These are phyloP conservation scores for Vitis hybrid DNA, from an alignment of 177 flowering plant genomes.

Conservation along the genomic window DNA sequence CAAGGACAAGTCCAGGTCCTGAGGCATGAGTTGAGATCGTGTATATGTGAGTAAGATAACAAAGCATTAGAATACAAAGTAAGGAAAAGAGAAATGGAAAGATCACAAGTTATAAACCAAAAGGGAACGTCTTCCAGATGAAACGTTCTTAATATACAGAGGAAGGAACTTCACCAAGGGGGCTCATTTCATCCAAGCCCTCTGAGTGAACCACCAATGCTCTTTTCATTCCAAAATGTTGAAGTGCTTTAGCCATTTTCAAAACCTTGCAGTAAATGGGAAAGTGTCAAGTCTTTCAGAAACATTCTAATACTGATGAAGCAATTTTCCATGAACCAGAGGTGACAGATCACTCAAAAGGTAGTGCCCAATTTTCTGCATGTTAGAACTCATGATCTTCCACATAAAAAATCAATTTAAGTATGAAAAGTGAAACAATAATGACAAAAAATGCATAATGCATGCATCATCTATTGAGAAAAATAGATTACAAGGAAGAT, in stretches of 20 bases:
- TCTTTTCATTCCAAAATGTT: constrained; percentile 89
- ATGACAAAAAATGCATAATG: too few species aligned
- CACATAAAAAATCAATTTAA: too few species aligned
- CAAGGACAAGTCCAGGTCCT: constrained; percentile 85
- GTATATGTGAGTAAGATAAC: not conserved
- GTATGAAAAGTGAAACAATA: too few species aligned
- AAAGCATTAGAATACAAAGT: not conserved
- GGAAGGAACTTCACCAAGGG: constrained; percentile 59
- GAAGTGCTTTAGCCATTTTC: constrained; percentile 93
- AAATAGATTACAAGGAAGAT: too few species aligned
- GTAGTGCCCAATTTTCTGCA: too few species aligned
- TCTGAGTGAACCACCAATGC: constrained; percentile 93
- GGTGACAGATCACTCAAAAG: too few species aligned
- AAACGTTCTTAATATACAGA: not conserved
- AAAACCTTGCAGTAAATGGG: constrained; percentile 46
- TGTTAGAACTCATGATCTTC: too few species aligned
- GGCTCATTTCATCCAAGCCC: constrained; percentile 97
- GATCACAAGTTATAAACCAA: not conserved
- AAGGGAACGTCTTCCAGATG: not conserved
- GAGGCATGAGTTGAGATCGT: constrained; percentile 1
- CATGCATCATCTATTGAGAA: too few species aligned
- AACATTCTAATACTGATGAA: not conserved
- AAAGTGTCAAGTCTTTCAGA: not conserved
- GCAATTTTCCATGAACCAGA: not conserved
- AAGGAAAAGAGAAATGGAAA: not conserved